Evolutionary conservation across 768 basidiomycete species (phyloP), one percentile per base, ranked within the genome.

Genomic region (Zangia roseola): DNA sequence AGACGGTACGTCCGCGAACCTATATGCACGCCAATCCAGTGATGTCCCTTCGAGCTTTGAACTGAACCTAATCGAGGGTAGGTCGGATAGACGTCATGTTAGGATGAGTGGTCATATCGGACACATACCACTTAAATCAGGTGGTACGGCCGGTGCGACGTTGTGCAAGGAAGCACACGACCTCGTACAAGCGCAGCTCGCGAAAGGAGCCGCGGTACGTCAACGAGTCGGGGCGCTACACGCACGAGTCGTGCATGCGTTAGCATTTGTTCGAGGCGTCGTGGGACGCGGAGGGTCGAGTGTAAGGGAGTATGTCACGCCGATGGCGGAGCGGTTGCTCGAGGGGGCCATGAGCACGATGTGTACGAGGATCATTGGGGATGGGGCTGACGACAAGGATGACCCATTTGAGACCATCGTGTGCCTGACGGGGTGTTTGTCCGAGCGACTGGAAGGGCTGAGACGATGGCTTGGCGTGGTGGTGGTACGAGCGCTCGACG

Each of bases 151-250:
- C n/a, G n/a, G n/a, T n/a, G n/a, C n/a, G n/a, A n/a, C n/a, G 1
- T 67, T 97, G 16, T 90, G 89, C 1, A 97, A 93, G 63, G 84
- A 88, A 50, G 91, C 97, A 50, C 83, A 88, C 52, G 84, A 82
- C 0, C 77, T 91, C n/a, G 80, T 98, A 12, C 78, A 86, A 42
- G 83, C 83, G 4, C 95, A 98, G 64, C 74, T 95, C 6, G 79
- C 81, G 26, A 90, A 90, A 54, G 97, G 98, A 62, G 69, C 80
- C 0, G 75, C 73, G 9, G 75, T 91, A 8, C 82, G 95, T 8
- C 67, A 72, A 40, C 74, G 71, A 17, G 86, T 98, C 2, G 61
- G 65, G 5, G 58, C 51, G 0, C 67, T 90, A 16, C 81, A 87
- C 54, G 64, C 69, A 0, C 70, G 70, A 5, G 68, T 97, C 17